A percentile compares a stretch with the other conserved stretches of the same genome.
These are phyloP conservation scores for Ananas comosus DNA, from an alignment of 176 grass and related monocot genomes.

Conservation along the genomic window DNA sequence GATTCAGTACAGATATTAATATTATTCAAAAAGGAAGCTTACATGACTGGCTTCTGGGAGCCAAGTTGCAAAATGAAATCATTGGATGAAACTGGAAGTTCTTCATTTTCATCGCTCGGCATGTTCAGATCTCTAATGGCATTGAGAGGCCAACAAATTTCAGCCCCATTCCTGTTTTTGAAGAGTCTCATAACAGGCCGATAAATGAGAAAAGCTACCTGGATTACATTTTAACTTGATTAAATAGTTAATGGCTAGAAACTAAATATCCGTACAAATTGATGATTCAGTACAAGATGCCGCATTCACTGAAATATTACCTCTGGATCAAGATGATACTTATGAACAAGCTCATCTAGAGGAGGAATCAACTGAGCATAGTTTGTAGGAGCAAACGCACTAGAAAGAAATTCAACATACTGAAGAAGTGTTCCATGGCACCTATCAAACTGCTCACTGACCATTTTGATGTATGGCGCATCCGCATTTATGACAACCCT, in stretches of 20 bases:
- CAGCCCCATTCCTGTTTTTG: conserved; percentile 46
- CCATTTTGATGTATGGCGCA: conserved; percentile 98
- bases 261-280: too few species aligned
- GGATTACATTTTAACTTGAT: conserved; percentile 19
- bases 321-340: conserved; percentile 95
- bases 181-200: conserved; percentile 98
- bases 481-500: conserved; percentile 90
- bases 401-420: conserved; percentile 94
- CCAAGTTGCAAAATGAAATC: conserved; percentile 73
- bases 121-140: conserved; percentile 3
- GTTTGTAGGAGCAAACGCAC: conserved; percentile 45
- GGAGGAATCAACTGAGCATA: conserved; percentile 84
- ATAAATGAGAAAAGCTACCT: conserved; percentile 99
- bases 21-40: conserved; percentile 19
- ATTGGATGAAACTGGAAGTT: conserved; percentile 44
- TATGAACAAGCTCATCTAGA: conserved; percentile 77
- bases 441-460: conserved; percentile 97
- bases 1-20: background rate
- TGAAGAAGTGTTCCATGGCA: conserved; percentile 94
- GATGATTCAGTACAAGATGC: conserved; percentile 3
- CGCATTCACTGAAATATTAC: conserved; percentile 24
- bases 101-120: conserved; percentile 49
- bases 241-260: background rate
- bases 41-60: conserved; percentile 56
- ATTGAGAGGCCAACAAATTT: conserved; percentile 67